These are phyloP conservation scores for Xerocomus minutiporus DNA, from an alignment of 1,284 basidiomycete species.

Conservation along the genomic window DNA sequence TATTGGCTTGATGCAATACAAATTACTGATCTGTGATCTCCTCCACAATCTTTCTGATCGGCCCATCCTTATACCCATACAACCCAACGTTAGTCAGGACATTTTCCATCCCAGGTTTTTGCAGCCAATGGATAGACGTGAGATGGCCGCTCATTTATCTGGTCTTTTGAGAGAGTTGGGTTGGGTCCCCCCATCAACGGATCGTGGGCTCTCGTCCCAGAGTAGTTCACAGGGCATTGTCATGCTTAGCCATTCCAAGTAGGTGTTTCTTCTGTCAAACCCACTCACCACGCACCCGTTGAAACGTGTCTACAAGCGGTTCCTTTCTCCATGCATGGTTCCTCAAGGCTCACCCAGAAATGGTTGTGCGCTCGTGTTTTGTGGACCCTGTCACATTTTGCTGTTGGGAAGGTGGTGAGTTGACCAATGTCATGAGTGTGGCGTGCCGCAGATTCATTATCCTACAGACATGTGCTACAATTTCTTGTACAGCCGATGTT, in stretches of 20 bases:
- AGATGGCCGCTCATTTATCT: conserved; percentile 58
- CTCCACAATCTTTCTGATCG: conserved; percentile 56
- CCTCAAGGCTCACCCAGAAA: conserved; percentile 69
- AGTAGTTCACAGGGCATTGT: conserved; percentile 49
- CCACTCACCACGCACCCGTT: conserved; percentile 3
- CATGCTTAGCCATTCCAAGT: conserved; percentile 87
- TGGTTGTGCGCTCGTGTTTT: conserved; percentile 75
- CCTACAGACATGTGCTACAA: conserved; percentile 78
- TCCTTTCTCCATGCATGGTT: conserved; percentile 81
- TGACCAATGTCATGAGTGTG: not conserved
- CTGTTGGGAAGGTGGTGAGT: conserved; percentile 81
- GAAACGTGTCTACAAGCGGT: conserved; percentile 42
- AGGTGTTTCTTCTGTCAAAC: conserved; percentile 24
- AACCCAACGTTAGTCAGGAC: conserved; percentile 82
- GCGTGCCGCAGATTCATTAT: conserved; percentile 3
- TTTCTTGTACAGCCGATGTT: conserved; percentile 71
- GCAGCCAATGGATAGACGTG: conserved; percentile 59
- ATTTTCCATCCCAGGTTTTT: conserved; percentile 75
- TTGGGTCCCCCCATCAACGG: conserved; percentile 47
- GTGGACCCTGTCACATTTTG: conserved; percentile 88
- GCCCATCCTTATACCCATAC: conserved; percentile 75
- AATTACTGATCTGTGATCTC: conserved; percentile 46
- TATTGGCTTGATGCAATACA: conserved; percentile 71
- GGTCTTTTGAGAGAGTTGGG: conserved; percentile 58
- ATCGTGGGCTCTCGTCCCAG: conserved; percentile 9